These are phyloP conservation scores for Eucalyptus victrix DNA, from an alignment of 345 rosid genomes.

Conservation along the genomic window DNA sequence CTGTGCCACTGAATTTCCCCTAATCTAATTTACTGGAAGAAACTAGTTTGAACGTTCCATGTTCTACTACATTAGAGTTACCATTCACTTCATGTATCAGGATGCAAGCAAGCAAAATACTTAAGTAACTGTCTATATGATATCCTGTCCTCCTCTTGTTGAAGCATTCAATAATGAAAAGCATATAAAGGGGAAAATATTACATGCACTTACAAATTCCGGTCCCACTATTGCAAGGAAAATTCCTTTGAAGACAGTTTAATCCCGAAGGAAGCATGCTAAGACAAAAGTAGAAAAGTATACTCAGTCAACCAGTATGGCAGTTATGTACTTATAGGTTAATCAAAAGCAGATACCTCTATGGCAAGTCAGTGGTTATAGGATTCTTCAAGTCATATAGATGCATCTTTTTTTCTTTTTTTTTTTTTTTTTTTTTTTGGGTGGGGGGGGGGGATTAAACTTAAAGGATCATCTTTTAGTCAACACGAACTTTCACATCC, in stretches of 20 bases:
- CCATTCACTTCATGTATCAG: background rate
- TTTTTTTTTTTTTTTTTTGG: too few relatives aligned
- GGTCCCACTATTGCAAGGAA: slow-evolving; percentile 45
- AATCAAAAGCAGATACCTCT: background rate
- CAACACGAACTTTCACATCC: background rate
- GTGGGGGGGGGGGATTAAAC: background rate
- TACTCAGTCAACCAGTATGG: background rate
- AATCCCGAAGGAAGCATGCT: slow-evolving; percentile 36
- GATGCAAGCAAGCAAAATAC: background rate
- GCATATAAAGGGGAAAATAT: background rate
- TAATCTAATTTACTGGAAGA: background rate
- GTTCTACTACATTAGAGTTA: background rate
- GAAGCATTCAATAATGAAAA: background rate
- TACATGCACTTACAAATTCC: slow-evolving; percentile 40
- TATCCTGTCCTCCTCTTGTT: background rate
- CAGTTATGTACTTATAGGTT: background rate
- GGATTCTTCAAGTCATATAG: background rate
- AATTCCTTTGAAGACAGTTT: slow-evolving; percentile 54
- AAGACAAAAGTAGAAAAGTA: background rate
- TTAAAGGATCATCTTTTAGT: background rate
- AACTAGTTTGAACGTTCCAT: background rate
- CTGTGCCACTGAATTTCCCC: background rate
- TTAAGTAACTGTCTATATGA: background rate
- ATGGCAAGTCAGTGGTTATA: background rate
- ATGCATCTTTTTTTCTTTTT: background rate